Evolutionary conservation across 2,329 filamentous ascomycete genomes (phyloP).

Genomic region (Allantophomopsis cytisporea): DNA sequence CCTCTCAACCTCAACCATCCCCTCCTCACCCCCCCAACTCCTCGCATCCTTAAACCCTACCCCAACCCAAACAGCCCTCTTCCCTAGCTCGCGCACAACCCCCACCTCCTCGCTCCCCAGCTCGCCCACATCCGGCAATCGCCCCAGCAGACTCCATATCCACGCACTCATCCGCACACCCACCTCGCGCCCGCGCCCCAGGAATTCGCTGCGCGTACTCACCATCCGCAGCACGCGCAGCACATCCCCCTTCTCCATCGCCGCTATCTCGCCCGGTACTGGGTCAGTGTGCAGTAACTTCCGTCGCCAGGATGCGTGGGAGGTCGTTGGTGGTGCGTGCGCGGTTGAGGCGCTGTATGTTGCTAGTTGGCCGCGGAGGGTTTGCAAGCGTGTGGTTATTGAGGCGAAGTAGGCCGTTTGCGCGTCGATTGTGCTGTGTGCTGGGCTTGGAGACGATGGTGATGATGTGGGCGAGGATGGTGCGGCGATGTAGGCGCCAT

Average conservation of each 20-base stretch:
- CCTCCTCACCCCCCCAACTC: slow-evolving; percentile 19
- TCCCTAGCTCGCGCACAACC: slow-evolving; percentile 65
- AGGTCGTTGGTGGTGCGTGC: slow-evolving; percentile 36
- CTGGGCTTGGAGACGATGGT: not conserved
- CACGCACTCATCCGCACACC: slow-evolving; percentile 61
- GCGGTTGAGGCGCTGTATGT: slow-evolving; percentile 37
- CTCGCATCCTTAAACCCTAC: slow-evolving; percentile 17
- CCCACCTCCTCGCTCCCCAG: slow-evolving; percentile 65
- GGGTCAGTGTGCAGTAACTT: slow-evolving; percentile 40
- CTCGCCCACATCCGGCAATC: slow-evolving; percentile 60
- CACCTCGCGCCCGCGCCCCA: slow-evolving; percentile 44
- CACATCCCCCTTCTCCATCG: slow-evolving; percentile 53
- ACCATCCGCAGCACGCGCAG: slow-evolving; percentile 53
- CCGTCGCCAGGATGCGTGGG: slow-evolving; percentile 37
- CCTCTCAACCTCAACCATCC: slow-evolving; percentile 30
- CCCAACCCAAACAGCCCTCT: slow-evolving; percentile 49
- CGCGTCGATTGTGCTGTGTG: not conserved
- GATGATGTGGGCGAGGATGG: slow-evolving; percentile 19
- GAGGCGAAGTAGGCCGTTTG: slow-evolving; percentile 50
- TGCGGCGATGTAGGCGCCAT: slow-evolving; percentile 65
- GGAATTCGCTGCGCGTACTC: slow-evolving; percentile 43
- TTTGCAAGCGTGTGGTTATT: slow-evolving; percentile 49
- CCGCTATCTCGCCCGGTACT: slow-evolving; percentile 41
- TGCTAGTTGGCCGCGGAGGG: slow-evolving; percentile 48
- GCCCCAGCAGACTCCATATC: slow-evolving; percentile 73